Conservation (phyloP, 139 green algal genomes). For the Astrephomene gubernaculifera region DNA sequence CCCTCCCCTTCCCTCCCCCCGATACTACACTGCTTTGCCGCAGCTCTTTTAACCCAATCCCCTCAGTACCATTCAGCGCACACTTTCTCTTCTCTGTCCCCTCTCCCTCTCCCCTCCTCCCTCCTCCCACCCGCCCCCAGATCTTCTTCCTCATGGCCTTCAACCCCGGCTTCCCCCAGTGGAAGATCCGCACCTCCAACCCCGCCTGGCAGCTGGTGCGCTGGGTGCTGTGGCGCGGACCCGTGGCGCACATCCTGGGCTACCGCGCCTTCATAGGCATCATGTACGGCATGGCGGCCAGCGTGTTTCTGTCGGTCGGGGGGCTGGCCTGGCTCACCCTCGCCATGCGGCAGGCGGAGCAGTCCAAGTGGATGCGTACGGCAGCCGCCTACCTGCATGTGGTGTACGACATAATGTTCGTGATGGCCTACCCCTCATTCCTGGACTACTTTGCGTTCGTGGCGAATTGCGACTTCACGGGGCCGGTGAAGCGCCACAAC, state of each 20-base stretch:
- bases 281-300: neutral
- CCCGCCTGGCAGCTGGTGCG: conserved; percentile 6
- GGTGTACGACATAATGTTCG: conserved; percentile 34
- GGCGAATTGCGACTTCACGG: conserved; percentile 10
- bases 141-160: conserved; percentile 19
- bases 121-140: neutral
- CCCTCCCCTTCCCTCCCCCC: too few species aligned
- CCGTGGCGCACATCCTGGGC: conserved; percentile 2
- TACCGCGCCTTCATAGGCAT: conserved; percentile 24
- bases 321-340: conserved; percentile 12
- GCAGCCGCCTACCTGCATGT: conserved; percentile 6
- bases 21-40: neutral
- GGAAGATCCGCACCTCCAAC: neutral
- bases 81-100: neutral
- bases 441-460: conserved; percentile 41
- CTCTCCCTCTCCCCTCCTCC: neutral
- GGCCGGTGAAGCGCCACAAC: neutral
- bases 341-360: conserved; percentile 14
- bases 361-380: conserved; percentile 20
- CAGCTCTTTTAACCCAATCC: neutral
- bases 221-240: conserved; percentile 18
- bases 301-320: neutral
- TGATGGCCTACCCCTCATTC: conserved; percentile 18
- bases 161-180: neutral
- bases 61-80: neutral